Evolutionary conservation across 163 green algal species (phyloP).

Genomic region (Scenedesmus sp.): DNA sequence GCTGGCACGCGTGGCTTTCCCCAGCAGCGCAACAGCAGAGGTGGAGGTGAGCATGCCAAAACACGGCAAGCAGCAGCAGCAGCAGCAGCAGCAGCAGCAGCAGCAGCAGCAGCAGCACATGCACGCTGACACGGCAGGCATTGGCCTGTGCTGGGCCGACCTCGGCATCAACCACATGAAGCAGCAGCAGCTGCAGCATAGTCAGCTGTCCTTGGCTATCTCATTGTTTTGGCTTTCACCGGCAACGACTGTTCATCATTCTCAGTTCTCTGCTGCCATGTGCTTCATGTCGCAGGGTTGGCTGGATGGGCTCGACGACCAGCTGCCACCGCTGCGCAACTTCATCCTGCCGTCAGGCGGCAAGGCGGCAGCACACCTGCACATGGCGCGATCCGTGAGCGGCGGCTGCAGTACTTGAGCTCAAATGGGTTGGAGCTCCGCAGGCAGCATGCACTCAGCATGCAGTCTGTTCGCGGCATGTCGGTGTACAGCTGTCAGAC

Average conservation of each 20-base stretch:
- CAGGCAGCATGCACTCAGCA: too few species aligned
- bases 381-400: slow-evolving; percentile 74
- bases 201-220: too few species aligned
- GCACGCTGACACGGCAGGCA: background rate
- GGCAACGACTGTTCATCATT: too few species aligned
- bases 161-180: background rate
- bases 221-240: too few species aligned
- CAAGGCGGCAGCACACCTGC: slow-evolving; percentile 76
- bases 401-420: too few species aligned
- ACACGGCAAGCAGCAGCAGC: background rate
- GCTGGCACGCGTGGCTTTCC: slow-evolving; percentile 79
- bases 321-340: slow-evolving; percentile 86
- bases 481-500: too few species aligned
- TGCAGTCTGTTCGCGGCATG: too few species aligned
- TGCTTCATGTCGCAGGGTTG: slow-evolving; percentile 65
- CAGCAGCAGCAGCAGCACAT: background rate
- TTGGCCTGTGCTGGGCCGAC: background rate
- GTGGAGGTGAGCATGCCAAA: slow-evolving; percentile 76
- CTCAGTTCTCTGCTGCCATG: background rate
- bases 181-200: background rate
- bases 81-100: background rate
- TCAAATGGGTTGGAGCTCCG: background rate
- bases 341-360: slow-evolving; percentile 97
- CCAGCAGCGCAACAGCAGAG: slow-evolving; percentile 50
- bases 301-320: slow-evolving; percentile 89